Base-by-base conservation (phyloP, 2,329 filamentous ascomycete genomes). In the Malbranchea cinnamomea region DNA sequence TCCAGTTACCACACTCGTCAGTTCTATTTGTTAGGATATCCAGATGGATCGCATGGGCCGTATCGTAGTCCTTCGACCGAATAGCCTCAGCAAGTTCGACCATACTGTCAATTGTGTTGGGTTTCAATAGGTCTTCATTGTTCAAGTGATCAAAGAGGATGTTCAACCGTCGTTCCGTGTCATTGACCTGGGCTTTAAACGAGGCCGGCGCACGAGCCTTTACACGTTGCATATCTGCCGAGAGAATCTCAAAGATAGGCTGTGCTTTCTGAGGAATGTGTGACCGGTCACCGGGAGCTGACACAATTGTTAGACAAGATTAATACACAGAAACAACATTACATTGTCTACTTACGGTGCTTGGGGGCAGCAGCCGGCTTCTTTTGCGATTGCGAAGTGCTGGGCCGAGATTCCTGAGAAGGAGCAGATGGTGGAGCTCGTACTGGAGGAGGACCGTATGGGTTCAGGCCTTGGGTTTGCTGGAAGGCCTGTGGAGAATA, bases 101-200 rank as follows among this genome's bases (percentile, higher is more conserved):
- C 50, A 67, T 59, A 33, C 58, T 59, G 23, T 53, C 50, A 15
- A 66, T 39, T 4, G 63, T 94, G 46, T 80, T 76, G 2, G 79
- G 71, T 59, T 78, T 80, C 32, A 95, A 65, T 23, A 94, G 63
- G 47, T 95, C 85, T 48, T 85, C 79, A 42, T 95, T 95, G 66
- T 95, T 98, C 26, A 98, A 65, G 53, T 94, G 84, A 49, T 98
- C 87, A 52, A 94, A 95, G n/a, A 98, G 63, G 28, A 94, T 75
- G 45, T 80, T 81, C 35, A 98, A 67, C 16, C 89, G 75, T 59
- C 93, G 93, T 52, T 93, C 82, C 2, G 85, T 89, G 51, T 95
- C 89, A 45, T 83, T 80, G 12, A 98, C 84, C 52, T 95, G 85
- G 9, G 75, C 68, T 39, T 81, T 77, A 59, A 89, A 94, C 10